Evolutionary conservation across 768 basidiomycete species (phyloP), one percentile per base, ranked within the genome.

Genomic region (Glaciozyma martinii): DNA sequence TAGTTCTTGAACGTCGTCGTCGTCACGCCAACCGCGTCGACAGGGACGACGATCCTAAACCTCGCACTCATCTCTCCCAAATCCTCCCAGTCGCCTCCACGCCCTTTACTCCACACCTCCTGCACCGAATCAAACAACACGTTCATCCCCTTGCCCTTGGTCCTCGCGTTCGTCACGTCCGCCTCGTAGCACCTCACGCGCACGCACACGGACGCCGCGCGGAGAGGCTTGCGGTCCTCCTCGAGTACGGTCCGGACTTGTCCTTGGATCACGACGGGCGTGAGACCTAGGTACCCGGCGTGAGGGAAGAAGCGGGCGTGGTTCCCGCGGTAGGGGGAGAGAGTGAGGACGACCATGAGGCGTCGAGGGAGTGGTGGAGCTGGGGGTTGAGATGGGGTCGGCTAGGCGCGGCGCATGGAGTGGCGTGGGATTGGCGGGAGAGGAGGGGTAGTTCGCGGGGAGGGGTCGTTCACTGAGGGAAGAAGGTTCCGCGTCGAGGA

Each of bases 121-220:
- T 57, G n/a, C 25, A 27, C 29, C 29, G 29, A 27, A 25, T 63
- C 62, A 37, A 47, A 63, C 2, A 63, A 15, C 12, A 50, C 40
- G 7, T 52, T 30, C n/a, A 55, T 13, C 25, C 8, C 15, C 32
- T 59, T 18, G 80, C 66, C 21, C 81, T 53, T 47, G 53, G 76
- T 60, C 82, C 83, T 62, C 84, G 77, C 66, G 83, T 76, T 56
- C 23, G 55, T 23, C 2, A 16, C 23, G 40, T 88, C 83, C 49
- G 85, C 80, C 79, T 91, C 89, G 75, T 90, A 90, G 77, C 89
- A 91, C 52, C 88, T 83, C 52, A 91, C 82, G n/a, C 84, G 82
- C 71, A 94, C 80, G 58, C 82, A 80, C 71, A 90, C 77, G 47
- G 84, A 82, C 71, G 81, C 85, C 70, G 85, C 84, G 15, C 79